These are phyloP conservation scores for Platanus orientalis DNA, from an alignment of 164 flowering plant species.

Conservation along the genomic window DNA sequence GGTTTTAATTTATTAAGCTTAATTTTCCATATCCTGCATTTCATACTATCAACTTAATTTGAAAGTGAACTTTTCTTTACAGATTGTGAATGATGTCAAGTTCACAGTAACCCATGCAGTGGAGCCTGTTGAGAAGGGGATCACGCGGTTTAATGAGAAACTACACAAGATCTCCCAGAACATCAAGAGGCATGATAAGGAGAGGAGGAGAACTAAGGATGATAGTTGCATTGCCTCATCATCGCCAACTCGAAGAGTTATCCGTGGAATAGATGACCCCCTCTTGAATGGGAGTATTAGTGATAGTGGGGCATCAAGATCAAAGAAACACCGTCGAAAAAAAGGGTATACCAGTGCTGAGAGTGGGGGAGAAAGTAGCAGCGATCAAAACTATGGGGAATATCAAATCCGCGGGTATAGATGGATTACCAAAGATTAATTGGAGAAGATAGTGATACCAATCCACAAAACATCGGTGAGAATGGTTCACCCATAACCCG, in stretches of 20 bases:
- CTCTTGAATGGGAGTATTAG: conserved; percentile 80
- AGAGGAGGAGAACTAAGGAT: conserved; percentile 60
- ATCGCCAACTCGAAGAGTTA: conserved; percentile 47
- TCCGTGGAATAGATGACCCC: conserved; percentile 96
- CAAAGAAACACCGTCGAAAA: conserved; percentile 63
- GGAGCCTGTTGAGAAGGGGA: conserved; percentile 88
- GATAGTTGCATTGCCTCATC: conserved; percentile 58
- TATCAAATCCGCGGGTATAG: conserved; percentile 62
- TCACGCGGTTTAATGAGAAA: conserved; percentile 73
- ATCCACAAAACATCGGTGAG: not conserved
- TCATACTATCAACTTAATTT: not conserved
- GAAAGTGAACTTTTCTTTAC: conserved; percentile 10
- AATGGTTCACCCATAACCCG: not conserved
- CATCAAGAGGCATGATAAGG: conserved; percentile 74
- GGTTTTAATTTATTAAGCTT: too few species aligned
- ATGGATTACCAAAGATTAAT: conserved; percentile 82
- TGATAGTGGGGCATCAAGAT: conserved; percentile 62
- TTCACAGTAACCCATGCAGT: conserved; percentile 90
- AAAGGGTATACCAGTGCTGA: conserved; percentile 81
- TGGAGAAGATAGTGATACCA: not conserved
- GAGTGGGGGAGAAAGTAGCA: conserved; percentile 93
- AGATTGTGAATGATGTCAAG: conserved; percentile 94
- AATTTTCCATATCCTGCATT: too few species aligned
- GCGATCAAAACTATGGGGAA: conserved; percentile 62
- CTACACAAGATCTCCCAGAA: conserved; percentile 78